Base-by-base conservation (phyloP, 192 early-diverging fungal species). In the Coemansia sp. region DNA sequence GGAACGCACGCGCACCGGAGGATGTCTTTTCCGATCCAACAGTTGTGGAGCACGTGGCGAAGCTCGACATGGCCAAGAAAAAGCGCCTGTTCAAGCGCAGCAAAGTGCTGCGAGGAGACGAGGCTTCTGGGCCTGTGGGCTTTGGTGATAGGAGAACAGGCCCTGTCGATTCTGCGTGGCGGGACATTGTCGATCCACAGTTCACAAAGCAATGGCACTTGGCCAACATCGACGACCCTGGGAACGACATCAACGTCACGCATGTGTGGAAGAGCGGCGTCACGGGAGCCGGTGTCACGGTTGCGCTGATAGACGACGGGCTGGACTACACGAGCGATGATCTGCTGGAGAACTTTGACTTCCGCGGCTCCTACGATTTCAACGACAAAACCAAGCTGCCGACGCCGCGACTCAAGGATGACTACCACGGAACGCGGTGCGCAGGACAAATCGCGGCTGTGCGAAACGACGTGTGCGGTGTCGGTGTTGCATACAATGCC, bases 391-490 rank as follows among this genome's bases (percentile, higher is more conserved):
- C 70, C 6, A 69, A 78, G 40, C 67, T 90, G 31, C 96, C 96
- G 7, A 88, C 79, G 48, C 97, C 96, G 25, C 83, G 75, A 49
- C 58, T 91, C 0, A 31, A 35, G 16, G 91, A 94, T 34, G 97
- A 99, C 71, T 85, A 86, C 48, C 97, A 99, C 72, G 97, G 97
- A 43, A 99, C 97, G 10, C 83, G 97, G 39, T 99, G 96, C 74
- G 97, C 97, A 7, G 97, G 97, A 16, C 93, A 97, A 84, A 94
- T 99, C 15, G 97, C 95, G 0, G 94, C 97, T 2, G 82, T 80
- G n/a, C 85, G 84, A 59, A 99, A 99, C 77, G 76, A 92, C 65
- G 87, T 96, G 6, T 97, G 97, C 70, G 95, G 95, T 25, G 87
- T 98, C 0, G 97, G 97, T 18, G 87, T 98, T 4, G 97, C 97